A percentile compares a stretch with the other conserved stretches of the same genome.
Evolutionary conservation across 495 filamentous ascomycete species (phyloP).

Genomic region (Annulohypoxylon nitens): DNA sequence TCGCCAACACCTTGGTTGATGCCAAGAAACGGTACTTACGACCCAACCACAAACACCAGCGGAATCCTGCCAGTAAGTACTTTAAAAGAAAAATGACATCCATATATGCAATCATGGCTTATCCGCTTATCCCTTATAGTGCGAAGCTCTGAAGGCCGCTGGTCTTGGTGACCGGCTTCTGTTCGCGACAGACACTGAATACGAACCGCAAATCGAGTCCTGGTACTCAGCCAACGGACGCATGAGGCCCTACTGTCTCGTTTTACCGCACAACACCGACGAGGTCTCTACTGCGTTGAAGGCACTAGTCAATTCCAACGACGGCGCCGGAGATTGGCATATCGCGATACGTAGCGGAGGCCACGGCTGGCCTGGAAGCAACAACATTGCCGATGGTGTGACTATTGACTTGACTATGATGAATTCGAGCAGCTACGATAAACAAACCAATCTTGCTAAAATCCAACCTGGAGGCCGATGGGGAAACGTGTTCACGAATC

Average conservation of each 20-base stretch:
- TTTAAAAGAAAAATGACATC: not conserved
- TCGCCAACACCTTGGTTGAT: constrained; percentile 8
- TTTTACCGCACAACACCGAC: constrained; percentile 51
- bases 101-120: not conserved
- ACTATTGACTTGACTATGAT: constrained; percentile 66
- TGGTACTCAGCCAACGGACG: constrained; percentile 62
- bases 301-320: constrained; percentile 42
- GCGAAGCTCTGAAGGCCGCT: constrained; percentile 40
- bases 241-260: constrained; percentile 54
- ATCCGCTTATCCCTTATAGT: constrained; percentile 26
- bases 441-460: constrained; percentile 51
- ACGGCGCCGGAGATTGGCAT: constrained; percentile 55
- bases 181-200: constrained; percentile 38
- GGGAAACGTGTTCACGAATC: constrained; percentile 58
- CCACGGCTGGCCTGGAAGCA: constrained; percentile 53
- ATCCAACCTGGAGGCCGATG: constrained; percentile 62
- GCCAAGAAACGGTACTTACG: constrained; percentile 4
- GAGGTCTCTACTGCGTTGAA: constrained; percentile 56
- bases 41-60: constrained; percentile 9
- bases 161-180: constrained; percentile 46
- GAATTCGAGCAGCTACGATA: constrained; percentile 58
- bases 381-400: constrained; percentile 61
- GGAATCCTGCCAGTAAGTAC: constrained; percentile 26
- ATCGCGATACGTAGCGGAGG: constrained; percentile 66
- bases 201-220: constrained; percentile 43